phyloP scores from a whole-genome alignment of 2,329 filamentous ascomycete genomes.

The Diaporthe ilicicola region DNA sequence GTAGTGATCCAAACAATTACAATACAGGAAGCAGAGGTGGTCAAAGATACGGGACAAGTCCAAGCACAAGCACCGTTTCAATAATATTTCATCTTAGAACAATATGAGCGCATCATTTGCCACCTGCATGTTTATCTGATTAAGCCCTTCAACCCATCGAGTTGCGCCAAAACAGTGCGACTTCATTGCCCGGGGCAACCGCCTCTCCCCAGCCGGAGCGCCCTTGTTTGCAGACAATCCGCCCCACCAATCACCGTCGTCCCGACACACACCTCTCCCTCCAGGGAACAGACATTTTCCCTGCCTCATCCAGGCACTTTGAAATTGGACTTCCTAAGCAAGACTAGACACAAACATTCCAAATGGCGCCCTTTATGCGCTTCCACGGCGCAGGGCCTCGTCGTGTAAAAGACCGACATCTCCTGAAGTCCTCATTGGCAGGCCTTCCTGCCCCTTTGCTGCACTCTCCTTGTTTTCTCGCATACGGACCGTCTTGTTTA shows the following conservation, averaged over 20 bases:
- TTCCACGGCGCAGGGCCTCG: not conserved
- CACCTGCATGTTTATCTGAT: not conserved
- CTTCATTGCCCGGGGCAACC: slow-evolving; percentile 29
- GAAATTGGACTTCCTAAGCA: slow-evolving; percentile 14
- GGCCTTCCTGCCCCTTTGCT: not conserved
- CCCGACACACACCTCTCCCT: not conserved
- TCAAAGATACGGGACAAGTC: too few relatives aligned
- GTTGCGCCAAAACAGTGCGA: not conserved
- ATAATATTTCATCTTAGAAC: too few relatives aligned
- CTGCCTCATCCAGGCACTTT: not conserved
- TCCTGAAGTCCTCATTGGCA: not conserved
- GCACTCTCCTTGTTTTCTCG: not conserved
- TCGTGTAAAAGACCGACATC: not conserved
- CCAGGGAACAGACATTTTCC: not conserved
- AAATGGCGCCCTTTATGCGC: not conserved
- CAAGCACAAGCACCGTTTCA: not conserved
- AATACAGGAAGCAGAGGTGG: too few relatives aligned
- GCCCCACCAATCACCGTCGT: slow-evolving; percentile 20
- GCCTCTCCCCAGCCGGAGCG: not conserved
- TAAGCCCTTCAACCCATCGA: not conserved
- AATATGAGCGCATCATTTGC: not conserved
- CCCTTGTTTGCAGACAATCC: slow-evolving; percentile 3
- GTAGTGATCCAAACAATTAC: too few relatives aligned
- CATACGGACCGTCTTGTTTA: slow-evolving; percentile 3
- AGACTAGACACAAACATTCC: not conserved